These are phyloP conservation scores for Penicillium waksmanii DNA, from an alignment of 495 filamentous ascomycete genomes.

Conservation along the genomic window DNA sequence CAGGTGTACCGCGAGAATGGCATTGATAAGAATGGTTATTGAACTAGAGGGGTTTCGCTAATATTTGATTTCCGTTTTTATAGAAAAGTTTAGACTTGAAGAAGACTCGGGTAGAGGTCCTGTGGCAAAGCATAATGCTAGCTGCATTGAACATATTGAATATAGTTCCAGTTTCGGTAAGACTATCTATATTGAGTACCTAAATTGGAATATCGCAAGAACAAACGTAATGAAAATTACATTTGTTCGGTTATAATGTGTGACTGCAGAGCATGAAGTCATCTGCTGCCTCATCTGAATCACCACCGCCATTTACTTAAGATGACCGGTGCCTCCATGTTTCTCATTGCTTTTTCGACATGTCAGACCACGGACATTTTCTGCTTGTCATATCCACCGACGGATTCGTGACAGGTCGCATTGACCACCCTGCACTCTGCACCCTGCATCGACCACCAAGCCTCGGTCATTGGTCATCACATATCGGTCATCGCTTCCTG, in stretches of 20 bases:
- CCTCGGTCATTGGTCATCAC: too few relatives aligned
- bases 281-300: neutral
- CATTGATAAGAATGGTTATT: constrained; percentile 20
- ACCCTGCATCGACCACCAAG: neutral
- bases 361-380: constrained; percentile 4
- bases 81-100: too few relatives aligned
- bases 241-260: too few relatives aligned
- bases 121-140: too few relatives aligned
- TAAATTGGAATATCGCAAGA: too few relatives aligned
- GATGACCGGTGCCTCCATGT: neutral
- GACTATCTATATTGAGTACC: too few relatives aligned
- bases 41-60: neutral
- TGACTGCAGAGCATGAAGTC: too few relatives aligned
- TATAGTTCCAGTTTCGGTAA: too few relatives aligned
- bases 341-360: neutral
- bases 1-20: constrained; percentile 28
- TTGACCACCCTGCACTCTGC: neutral
- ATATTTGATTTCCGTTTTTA: too few relatives aligned
- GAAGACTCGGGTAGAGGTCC: too few relatives aligned
- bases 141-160: too few relatives aligned
- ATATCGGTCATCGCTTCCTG: neutral
- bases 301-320: neutral
- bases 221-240: too few relatives aligned
- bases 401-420: neutral
- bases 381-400: neutral